Evolutionary conservation across 768 basidiomycete genomes (phyloP), one percentile per base, ranked within the genome.

Genomic region (Porpolomopsis calyptriformis): DNA sequence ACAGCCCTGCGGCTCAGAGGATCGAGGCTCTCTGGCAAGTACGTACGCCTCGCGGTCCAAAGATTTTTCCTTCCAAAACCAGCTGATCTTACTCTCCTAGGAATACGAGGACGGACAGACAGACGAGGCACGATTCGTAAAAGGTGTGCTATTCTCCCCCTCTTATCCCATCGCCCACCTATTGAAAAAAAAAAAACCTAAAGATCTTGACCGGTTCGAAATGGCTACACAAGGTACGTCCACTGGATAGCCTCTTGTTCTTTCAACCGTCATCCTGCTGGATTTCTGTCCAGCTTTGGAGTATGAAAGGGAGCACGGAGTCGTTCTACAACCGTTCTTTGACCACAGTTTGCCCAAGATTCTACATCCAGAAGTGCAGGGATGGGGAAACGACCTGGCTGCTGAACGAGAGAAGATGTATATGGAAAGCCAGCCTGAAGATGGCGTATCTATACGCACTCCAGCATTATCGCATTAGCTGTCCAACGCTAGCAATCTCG

Each of bases 171-270:
- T n/a, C n/a, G n/a, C n/a, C 35, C 25, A 2, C 27, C 40, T 38
- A 34, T 25, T 48, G 6, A 47, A 24, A 18, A 12, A n/a, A 22
- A 29, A 31, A 6, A 26, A 7, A 43, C 4, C 1, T 27, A 20
- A 46, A 90, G 89, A 93, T 58, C 71, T 92, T 4, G 89, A 93
- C 57, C 72, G 85, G 4, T 80, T 90, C 46, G 89, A 93, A 60
- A 85, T 93, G 84, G 86, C 86, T 0, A 67, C 79, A 0, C 89
- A 93, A 73, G 88, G 85, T 77, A 57, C 25, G 38, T 40, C n/a
- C n/a, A n/a, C n/a, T n/a, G n/a, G n/a, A 26, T 2, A 7, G 24
- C 29, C 8, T 23, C 22, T 43, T 1, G 25, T 7, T 29, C 4
- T 6, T 29, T n/a, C 4, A 26, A 4, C 18, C 22, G 35, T 34